phyloP scores from a whole-genome alignment of 768 basidiomycete genomes.

The Mrakia gelida region DNA sequence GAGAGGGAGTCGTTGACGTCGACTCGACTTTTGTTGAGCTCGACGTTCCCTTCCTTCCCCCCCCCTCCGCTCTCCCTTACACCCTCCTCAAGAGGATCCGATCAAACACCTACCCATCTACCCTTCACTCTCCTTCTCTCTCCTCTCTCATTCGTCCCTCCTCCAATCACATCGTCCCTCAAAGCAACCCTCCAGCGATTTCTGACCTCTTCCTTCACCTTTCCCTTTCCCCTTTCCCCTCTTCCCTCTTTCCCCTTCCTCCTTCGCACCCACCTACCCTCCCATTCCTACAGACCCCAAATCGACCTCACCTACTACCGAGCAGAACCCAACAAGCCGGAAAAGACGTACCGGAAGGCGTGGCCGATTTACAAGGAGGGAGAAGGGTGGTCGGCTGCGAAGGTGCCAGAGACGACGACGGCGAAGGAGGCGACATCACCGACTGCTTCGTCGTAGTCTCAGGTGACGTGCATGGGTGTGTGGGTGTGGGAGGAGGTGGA shows the following conservation, averaged over 20 bases:
- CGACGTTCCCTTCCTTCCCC: not conserved
- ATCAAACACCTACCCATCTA: not conserved
- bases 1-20: no score
- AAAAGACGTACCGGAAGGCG: not conserved
- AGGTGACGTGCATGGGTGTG: no score
- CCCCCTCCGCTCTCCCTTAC: not conserved
- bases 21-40: not conserved
- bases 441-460: no score
- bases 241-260: not conserved
- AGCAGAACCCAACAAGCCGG: not conserved
- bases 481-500: no score
- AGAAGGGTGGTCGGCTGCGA: not conserved
- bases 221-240: not conserved
- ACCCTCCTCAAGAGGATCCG: not conserved
- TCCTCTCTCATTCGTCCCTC: not conserved
- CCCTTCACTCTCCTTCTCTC: not conserved
- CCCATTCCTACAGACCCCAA: not conserved
- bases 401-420: not conserved
- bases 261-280: not conserved
- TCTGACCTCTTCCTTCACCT: not conserved
- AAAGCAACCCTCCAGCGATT: no score
- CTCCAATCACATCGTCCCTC: no score
- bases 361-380: slow-evolving; percentile 19
- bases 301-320: slow-evolving; percentile 4
- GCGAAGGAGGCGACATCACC: not conserved